Evolutionary conservation across 257 asterid genomes (phyloP).

Genomic region (Petunia secreta): DNA sequence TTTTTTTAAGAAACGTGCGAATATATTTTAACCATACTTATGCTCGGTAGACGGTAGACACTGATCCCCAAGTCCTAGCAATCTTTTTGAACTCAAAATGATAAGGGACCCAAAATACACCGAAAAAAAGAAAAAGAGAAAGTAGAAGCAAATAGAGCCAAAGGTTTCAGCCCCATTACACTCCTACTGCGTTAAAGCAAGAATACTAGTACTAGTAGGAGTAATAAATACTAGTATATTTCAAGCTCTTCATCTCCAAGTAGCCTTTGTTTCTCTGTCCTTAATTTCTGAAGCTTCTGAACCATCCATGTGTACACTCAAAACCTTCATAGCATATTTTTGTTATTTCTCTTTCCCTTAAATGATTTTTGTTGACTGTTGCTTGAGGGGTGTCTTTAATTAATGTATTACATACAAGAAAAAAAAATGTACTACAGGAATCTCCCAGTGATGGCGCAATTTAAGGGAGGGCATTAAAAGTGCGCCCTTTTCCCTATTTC

Average conservation of each 20-base stretch:
- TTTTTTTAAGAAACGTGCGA: no score
- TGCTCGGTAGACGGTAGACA: no score
- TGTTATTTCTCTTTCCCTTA: not conserved
- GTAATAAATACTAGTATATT: not conserved
- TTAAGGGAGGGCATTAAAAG: slow-evolving; percentile 45
- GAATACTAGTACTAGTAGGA: no score
- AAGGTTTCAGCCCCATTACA: not conserved
- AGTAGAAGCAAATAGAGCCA: slow-evolving; percentile 20
- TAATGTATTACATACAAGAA: slow-evolving; percentile 27
- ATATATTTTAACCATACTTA: no score
- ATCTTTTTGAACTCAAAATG: no score
- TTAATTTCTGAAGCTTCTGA: not conserved
- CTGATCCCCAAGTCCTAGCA: no score
- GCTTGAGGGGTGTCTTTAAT: slow-evolving; percentile 24
- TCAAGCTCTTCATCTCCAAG: slow-evolving; percentile 8
- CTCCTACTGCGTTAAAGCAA: not conserved
- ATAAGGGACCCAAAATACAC: no score
- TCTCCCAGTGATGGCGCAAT: slow-evolving; percentile 50
- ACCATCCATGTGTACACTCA: not conserved
- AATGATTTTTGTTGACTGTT: not conserved
- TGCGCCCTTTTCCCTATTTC: slow-evolving; percentile 4
- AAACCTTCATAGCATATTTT: not conserved
- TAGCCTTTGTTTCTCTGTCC: not conserved
- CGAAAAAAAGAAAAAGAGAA: not conserved
- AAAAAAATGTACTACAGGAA: slow-evolving; percentile 25